Evolutionary conservation across 108 stramenopile species (phyloP), one percentile per base, ranked within the genome.

Genomic region (Nitzschia sp.): DNA sequence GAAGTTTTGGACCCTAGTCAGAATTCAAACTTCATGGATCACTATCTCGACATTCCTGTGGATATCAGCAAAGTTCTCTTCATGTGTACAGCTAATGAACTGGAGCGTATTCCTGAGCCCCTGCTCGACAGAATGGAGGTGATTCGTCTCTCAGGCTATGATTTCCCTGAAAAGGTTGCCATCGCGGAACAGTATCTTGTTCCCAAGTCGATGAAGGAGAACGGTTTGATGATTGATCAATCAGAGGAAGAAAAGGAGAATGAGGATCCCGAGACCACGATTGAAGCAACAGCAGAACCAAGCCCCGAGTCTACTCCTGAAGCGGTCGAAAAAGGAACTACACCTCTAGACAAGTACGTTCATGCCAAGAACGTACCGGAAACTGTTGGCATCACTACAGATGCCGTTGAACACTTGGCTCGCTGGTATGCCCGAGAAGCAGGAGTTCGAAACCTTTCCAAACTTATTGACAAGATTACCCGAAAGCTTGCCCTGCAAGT

Each of bases 61-160:
- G 98, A 99, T 74, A 91, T 98, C 29, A 92, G 92, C 78, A 93
- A 97, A 50, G 91, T 92, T 8, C 83, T 99, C 25, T 99, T 99
- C 71, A 89, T 99, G 80, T 99, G 97, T 72, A 99, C 98, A 8
- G 97, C 97, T 8, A 99, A 99, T 84, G 89, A 88, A 46, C 62
- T 91, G 44, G 90, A 89, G 40, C 86, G 86, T 10, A 98, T 99
- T 58, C 97, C 98, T 22, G 97, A 90, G 0, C 97, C 98, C 7
- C 73, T 99, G 39, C 76, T 93, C 29, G 98, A 99, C 74, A 83
- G 98, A 24, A 98, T 99, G 97, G 98, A 99, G 77, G 86, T 97
- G 37, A 92, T 99, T 67, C 89, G 91, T 41, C 71, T 99, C 10
- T 94, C 95, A 53, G 98, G 98, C 15, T 98, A 99, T 79, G 97